Conservation (phyloP, 768 basidiomycete species). For the Suillus alpinus region DNA sequence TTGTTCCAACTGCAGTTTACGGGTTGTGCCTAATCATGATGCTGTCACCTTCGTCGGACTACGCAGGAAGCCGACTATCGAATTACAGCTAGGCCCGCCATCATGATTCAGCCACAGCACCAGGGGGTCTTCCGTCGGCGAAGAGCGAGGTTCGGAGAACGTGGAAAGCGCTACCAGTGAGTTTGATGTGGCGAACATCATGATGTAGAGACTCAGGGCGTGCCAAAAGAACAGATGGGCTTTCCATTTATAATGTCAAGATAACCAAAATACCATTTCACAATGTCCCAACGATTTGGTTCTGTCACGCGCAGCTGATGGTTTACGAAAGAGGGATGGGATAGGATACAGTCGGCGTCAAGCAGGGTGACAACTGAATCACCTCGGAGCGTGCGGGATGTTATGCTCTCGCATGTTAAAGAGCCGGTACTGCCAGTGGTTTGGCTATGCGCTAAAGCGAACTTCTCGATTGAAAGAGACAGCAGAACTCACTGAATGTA, state of each 20-base stretch:
- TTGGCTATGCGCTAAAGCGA: neutral
- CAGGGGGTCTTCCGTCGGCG: conserved; percentile 25
- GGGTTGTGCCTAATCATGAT: conserved; percentile 34
- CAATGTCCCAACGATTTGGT: conserved; percentile 49
- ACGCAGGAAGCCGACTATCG: conserved; percentile 21
- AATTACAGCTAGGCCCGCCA: conserved; percentile 33
- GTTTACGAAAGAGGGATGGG: neutral
- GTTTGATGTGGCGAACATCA: neutral
- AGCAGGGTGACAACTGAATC: neutral
- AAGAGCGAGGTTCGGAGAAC: conserved; percentile 28
- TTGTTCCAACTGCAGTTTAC: conserved; percentile 39
- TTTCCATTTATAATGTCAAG: conserved; percentile 53
- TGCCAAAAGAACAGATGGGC: conserved; percentile 41
- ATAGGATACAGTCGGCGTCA: neutral
- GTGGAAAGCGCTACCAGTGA: conserved; percentile 10
- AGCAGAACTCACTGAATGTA: neutral
- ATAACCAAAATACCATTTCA: conserved; percentile 56
- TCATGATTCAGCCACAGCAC: conserved; percentile 24
- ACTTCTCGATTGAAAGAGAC: neutral
- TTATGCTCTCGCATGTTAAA: neutral
- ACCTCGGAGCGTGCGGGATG: neutral
- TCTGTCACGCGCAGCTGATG: conserved; percentile 32
- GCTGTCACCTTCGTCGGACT: conserved; percentile 16
- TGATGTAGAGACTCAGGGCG: neutral
- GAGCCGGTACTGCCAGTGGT: neutral